phyloP scores from a whole-genome alignment of 2,329 filamentous ascomycete genomes.

The Exophiala spinifera region DNA sequence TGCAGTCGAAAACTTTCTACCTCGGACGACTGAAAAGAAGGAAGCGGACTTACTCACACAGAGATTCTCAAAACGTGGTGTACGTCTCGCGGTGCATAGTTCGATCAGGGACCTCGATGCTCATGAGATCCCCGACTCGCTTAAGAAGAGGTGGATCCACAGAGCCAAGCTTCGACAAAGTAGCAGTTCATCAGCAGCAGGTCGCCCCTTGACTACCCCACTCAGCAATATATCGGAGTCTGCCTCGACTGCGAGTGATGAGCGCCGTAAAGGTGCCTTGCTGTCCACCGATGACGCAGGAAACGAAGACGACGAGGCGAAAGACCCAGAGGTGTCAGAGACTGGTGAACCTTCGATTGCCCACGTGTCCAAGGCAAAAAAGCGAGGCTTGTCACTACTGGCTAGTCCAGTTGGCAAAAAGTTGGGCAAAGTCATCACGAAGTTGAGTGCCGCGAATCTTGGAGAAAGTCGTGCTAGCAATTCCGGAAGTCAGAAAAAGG shows the following conservation, averaged over 20 bases:
- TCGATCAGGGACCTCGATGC: constrained; percentile 28
- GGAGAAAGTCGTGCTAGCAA: neutral
- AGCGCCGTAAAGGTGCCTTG: neutral
- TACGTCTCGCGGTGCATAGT: constrained; percentile 27
- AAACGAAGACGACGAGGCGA: neutral
- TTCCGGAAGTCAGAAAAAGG: neutral
- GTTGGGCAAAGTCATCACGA: constrained; percentile 13
- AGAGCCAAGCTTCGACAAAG: constrained; percentile 8
- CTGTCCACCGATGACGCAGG: neutral
- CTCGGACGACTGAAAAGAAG: constrained; percentile 6
- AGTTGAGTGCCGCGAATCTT: constrained; percentile 6
- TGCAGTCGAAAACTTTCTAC: constrained; percentile 24
- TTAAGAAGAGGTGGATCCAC: constrained; percentile 29
- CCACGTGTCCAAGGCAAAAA: constrained; percentile 11
- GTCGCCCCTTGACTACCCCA: constrained; percentile 15
- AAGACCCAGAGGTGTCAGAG: neutral
- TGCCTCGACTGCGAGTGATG: constrained; percentile 15
- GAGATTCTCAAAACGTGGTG: constrained; percentile 27
- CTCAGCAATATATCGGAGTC: constrained; percentile 26
- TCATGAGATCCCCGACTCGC: constrained; percentile 21
- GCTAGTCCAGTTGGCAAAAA: constrained; percentile 12
- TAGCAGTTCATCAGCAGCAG: neutral
- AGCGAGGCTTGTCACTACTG: constrained; percentile 12
- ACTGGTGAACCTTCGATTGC: neutral
- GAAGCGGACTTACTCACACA: constrained; percentile 10